Evolutionary conservation across 2,329 filamentous ascomycete genomes (phyloP).

Genomic region (Phialophora verrucosa): DNA sequence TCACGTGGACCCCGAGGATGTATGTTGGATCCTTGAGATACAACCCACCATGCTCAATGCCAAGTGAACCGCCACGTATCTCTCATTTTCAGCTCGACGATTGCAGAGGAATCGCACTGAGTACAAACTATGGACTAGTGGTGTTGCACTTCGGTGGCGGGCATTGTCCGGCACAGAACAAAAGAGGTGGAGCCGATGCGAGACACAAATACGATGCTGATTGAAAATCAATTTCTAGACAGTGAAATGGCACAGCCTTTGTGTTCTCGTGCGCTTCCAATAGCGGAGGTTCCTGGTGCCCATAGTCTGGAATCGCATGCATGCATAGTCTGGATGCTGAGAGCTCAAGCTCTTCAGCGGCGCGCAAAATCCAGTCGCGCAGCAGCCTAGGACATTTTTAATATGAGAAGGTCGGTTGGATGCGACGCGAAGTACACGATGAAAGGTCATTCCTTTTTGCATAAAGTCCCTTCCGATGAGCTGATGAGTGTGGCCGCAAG

Average conservation of each 20-base stretch:
- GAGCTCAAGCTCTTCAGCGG: not conserved
- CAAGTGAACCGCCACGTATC: not conserved
- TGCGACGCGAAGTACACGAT: not conserved
- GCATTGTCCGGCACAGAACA: not conserved
- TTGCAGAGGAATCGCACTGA: not conserved
- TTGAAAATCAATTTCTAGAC: not conserved
- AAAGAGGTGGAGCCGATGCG: conserved; percentile 6
- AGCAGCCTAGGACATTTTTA: not conserved
- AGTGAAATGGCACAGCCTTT: not conserved
- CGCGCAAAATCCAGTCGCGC: not conserved
- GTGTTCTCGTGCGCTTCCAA: not conserved
- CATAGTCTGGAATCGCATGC: not conserved
- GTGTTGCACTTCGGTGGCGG: not conserved
- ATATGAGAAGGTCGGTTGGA: not conserved
- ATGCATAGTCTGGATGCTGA: not conserved
- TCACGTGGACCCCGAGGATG: not conserved
- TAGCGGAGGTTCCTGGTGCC: not conserved
- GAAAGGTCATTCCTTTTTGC: not conserved
- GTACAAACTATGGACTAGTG: not conserved
- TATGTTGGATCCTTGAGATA: too few species aligned
- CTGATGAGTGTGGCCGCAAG: not conserved
- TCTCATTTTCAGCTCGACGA: not conserved
- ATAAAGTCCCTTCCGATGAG: not conserved
- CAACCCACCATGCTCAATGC: not conserved
- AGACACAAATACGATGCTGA: conserved; percentile 9